A percentile compares a stretch with the other conserved stretches of the same genome.
phyloP scores from a whole-genome alignment of 495 filamentous ascomycete genomes.

The Aspergillus funiculosus region DNA sequence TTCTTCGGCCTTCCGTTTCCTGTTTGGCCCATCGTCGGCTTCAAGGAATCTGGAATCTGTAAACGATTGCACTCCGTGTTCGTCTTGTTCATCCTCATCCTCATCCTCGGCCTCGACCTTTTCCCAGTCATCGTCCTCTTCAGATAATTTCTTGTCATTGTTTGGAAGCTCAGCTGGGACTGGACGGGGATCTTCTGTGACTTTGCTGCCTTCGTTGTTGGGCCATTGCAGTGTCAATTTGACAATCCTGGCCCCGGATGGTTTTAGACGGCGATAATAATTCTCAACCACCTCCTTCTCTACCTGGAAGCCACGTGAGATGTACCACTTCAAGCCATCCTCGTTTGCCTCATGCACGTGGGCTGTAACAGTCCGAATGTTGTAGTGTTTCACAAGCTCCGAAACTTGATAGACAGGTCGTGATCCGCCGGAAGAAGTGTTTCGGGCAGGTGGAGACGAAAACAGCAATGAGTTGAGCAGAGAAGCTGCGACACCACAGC shows the following conservation, averaged over 20 bases:
- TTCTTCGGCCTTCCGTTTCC: conserved; percentile 40
- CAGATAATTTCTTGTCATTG: conserved; percentile 8
- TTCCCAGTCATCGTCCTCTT: conserved; percentile 42
- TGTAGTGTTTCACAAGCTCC: conserved; percentile 45
- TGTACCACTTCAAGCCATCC: conserved; percentile 84
- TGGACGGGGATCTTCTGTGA: background rate
- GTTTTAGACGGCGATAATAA: conserved; percentile 82
- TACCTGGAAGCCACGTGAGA: conserved; percentile 65
- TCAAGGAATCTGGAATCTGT: conserved; percentile 31
- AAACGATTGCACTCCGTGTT: conserved; percentile 33
- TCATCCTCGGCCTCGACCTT: conserved; percentile 40
- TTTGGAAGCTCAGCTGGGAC: background rate
- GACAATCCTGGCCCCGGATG: conserved; percentile 73
- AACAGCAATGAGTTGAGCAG: conserved; percentile 56
- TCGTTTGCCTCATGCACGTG: conserved; percentile 94
- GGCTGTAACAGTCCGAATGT: conserved; percentile 59
- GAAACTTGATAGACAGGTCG: conserved; percentile 31
- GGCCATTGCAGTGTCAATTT: conserved; percentile 40
- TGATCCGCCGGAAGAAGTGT: conserved; percentile 15
- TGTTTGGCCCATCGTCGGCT: conserved; percentile 19
- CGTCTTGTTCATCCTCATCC: conserved; percentile 28
- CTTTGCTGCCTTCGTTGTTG: conserved; percentile 12
- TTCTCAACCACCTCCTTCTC: conserved; percentile 54
- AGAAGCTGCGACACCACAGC: conserved; percentile 69
- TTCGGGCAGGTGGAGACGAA: conserved; percentile 33